Evolutionary conservation across 331 rosid genomes (phyloP).

Genomic region (Malus hybrid): DNA sequence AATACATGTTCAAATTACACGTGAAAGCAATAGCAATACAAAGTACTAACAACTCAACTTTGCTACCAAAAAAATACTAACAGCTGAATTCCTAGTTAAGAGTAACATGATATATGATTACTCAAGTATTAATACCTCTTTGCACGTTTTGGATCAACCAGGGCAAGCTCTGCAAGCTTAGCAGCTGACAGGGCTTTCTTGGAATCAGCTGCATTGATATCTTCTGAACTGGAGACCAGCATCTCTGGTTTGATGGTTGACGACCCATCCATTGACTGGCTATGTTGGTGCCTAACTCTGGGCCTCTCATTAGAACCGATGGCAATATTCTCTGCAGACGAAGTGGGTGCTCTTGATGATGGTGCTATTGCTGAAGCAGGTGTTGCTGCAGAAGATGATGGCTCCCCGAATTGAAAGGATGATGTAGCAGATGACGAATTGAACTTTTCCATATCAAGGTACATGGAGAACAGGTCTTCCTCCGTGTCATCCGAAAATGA

Average conservation of each 20-base stretch:
- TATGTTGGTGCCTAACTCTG: slow-evolving; percentile 89
- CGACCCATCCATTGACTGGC: slow-evolving; percentile 99
- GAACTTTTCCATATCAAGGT: slow-evolving; percentile 96
- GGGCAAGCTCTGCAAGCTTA: slow-evolving; percentile 88
- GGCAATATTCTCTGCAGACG: slow-evolving; percentile 36
- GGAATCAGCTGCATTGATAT: slow-evolving; percentile 56
- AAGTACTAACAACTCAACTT: background rate
- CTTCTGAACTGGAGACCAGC: slow-evolving; percentile 77
- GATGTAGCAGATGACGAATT: slow-evolving; percentile 79
- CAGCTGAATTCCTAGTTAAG: background rate
- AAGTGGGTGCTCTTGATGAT: slow-evolving; percentile 23
- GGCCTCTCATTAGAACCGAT: slow-evolving; percentile 55
- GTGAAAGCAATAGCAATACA: background rate
- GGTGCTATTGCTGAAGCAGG: slow-evolving; percentile 8
- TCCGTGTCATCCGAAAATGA: slow-evolving; percentile 87
- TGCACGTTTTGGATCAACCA: slow-evolving; percentile 92
- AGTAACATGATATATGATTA: background rate
- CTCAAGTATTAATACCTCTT: slow-evolving; percentile 50
- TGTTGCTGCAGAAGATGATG: slow-evolving; percentile 35
- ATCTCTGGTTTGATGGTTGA: slow-evolving; percentile 69
- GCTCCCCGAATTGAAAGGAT: slow-evolving; percentile 55
- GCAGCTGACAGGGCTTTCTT: slow-evolving; percentile 84
- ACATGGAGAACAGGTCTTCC: slow-evolving; percentile 85
- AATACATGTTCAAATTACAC: background rate
- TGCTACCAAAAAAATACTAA: background rate